Conservation (phyloP, 331 rosid genomes). For the Spiraea crenata region DNA sequence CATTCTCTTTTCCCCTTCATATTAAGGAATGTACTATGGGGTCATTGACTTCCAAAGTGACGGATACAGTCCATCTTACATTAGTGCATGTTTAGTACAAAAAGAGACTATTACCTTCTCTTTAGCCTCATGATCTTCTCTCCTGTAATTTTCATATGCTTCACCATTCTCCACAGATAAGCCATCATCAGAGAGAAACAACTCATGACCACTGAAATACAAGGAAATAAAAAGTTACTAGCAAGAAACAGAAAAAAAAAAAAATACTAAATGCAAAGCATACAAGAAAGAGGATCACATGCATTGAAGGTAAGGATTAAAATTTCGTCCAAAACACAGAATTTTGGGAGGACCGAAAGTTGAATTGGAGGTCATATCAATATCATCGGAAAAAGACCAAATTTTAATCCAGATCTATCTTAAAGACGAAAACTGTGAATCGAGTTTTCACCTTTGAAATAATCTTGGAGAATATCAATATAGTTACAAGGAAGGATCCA, state of each 20-base stretch:
- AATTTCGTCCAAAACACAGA: slow-evolving; percentile 46
- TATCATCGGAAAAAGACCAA: too few species aligned
- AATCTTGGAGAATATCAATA: too few species aligned
- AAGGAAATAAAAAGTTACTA: slow-evolving; percentile 11
- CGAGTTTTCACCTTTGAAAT: too few species aligned
- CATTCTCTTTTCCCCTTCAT: background rate
- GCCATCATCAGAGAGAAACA: slow-evolving; percentile 86
- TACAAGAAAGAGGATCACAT: slow-evolving; percentile 61
- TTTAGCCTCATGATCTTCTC: slow-evolving; percentile 50
- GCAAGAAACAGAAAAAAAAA: too few species aligned
- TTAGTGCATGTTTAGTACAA: background rate
- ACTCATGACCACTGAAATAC: slow-evolving; percentile 87
- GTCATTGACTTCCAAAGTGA: background rate
- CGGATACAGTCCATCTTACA: background rate
- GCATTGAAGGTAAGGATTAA: slow-evolving; percentile 83
- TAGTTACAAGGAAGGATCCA: too few species aligned
- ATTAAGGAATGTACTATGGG: background rate
- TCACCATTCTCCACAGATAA: slow-evolving; percentile 95
- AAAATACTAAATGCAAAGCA: background rate
- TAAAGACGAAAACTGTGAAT: too few species aligned
- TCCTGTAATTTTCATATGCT: slow-evolving; percentile 79
- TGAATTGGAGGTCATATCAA: too few species aligned
- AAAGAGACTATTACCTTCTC: slow-evolving; percentile 41
- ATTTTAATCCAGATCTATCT: too few species aligned
- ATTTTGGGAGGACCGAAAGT: too few species aligned